A percentile compares a stretch with the other conserved stretches of the same genome.
Conservation (phyloP, 257 asterid genomes). For the Solanum rostratum region DNA sequence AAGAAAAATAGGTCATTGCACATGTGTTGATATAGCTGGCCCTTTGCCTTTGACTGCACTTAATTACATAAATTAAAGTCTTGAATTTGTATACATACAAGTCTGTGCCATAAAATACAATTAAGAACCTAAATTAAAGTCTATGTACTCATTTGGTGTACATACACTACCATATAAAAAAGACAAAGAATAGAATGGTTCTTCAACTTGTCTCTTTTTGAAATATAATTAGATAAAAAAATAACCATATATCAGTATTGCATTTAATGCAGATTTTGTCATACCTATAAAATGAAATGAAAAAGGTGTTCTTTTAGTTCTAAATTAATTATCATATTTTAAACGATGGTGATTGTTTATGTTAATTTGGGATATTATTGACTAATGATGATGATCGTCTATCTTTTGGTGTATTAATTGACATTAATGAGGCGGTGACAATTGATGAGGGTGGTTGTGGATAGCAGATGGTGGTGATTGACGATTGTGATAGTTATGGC, state of each 20-base stretch:
- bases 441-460: too few species aligned
- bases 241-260: not conserved
- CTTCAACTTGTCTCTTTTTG: not conserved
- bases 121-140: not conserved
- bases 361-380: too few species aligned
- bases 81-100: constrained; percentile 3
- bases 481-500: too few species aligned
- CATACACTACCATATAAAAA: not conserved
- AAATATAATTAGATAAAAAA: not conserved
- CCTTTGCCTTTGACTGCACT: not conserved
- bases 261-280: not conserved
- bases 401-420: too few species aligned
- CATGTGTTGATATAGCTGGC: not conserved
- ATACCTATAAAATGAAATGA: too few species aligned
- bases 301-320: too few species aligned
- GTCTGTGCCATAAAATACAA: constrained; percentile 6
- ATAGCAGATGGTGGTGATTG: too few species aligned
- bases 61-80: not conserved
- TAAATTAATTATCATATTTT: too few species aligned
- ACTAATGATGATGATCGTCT: too few species aligned
- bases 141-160: not conserved
- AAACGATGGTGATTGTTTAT: too few species aligned
- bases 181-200: not conserved
- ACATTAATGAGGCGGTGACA: too few species aligned
- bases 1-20: not conserved